These are phyloP conservation scores for Penicillium hordei DNA, from an alignment of 2,329 filamentous ascomycete genomes.

Conservation along the genomic window DNA sequence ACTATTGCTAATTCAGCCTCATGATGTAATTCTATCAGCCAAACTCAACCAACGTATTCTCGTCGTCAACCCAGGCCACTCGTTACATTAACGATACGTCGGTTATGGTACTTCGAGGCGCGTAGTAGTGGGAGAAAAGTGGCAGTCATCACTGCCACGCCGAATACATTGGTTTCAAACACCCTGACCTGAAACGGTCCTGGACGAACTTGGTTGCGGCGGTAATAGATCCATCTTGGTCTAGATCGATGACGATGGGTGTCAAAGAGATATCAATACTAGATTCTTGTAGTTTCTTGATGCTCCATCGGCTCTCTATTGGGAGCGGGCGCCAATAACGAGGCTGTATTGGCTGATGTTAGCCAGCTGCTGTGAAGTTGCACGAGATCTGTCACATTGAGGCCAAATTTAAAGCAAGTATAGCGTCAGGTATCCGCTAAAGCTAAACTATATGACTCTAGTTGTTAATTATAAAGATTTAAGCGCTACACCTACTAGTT, in stretches of 20 bases:
- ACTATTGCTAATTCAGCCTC: background rate
- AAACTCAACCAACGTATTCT: background rate
- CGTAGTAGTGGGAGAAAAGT: slow-evolving; percentile 9
- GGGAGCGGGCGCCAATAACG: background rate
- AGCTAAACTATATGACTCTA: too few species aligned
- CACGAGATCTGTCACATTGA: too few species aligned
- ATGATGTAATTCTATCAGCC: background rate
- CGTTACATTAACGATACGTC: slow-evolving; percentile 14
- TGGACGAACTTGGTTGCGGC: background rate
- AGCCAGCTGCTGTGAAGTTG: background rate
- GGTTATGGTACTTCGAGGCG: slow-evolving; percentile 8
- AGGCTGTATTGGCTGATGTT: background rate
- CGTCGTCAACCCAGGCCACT: slow-evolving; percentile 3
- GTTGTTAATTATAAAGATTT: too few species aligned
- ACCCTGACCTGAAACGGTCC: background rate
- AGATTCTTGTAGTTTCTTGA: background rate
- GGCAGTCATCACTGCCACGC: background rate
- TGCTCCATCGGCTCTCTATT: background rate
- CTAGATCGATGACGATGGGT: background rate
- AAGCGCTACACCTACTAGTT: too few species aligned
- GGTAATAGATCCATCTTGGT: background rate
- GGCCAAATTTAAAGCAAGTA: too few species aligned
- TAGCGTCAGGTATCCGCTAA: too few species aligned
- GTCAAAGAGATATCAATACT: background rate
- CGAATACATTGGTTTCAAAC: background rate